These are phyloP conservation scores for Spinacia oleracea DNA, from an alignment of 179 eudicot genomes.

Conservation along the genomic window DNA sequence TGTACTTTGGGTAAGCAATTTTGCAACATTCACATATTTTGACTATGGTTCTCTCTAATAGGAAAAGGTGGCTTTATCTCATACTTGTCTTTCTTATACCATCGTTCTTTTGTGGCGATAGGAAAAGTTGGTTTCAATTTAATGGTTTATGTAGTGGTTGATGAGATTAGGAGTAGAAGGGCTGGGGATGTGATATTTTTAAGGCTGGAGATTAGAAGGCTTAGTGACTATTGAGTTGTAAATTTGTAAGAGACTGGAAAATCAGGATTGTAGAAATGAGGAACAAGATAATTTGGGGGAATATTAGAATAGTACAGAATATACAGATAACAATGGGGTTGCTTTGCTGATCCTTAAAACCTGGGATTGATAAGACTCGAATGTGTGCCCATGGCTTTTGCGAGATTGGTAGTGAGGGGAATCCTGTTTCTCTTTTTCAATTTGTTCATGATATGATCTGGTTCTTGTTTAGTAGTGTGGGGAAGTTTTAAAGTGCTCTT, in stretches of 20 bases:
- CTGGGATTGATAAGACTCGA: background rate
- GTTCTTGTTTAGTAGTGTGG: background rate
- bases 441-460: background rate
- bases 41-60: background rate
- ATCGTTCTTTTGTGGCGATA: background rate
- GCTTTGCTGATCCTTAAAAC: background rate
- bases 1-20: background rate
- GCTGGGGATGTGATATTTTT: background rate
- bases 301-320: too few species aligned
- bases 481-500: background rate
- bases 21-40: background rate
- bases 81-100: background rate
- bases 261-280: too few species aligned
- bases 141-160: background rate
- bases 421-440: background rate
- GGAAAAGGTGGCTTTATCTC: background rate
- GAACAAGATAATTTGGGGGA: too few species aligned
- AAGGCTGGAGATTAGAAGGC: background rate
- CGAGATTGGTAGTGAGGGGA: background rate
- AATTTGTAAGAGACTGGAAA: too few species aligned
- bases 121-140: background rate
- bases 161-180: background rate
- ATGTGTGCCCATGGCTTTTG: background rate
- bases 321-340: background rate
- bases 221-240: too few species aligned